These are phyloP conservation scores for Entrophospora sp. DNA, from an alignment of 192 early-diverging fungal genomes.

Conservation along the genomic window DNA sequence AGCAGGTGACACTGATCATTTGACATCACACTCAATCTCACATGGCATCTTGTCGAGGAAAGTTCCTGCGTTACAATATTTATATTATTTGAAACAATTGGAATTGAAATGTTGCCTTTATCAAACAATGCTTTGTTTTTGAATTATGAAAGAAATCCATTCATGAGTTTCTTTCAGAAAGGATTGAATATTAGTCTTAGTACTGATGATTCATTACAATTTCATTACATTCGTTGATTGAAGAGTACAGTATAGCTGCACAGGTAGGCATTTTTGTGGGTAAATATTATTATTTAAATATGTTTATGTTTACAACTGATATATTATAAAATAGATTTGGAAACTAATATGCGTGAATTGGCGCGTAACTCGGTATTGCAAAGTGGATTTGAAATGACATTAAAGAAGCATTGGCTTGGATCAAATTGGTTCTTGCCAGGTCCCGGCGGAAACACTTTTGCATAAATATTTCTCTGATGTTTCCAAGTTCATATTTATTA, in stretches of 20 bases:
- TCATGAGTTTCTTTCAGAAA: slow-evolving; percentile 84
- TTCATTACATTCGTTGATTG: slow-evolving; percentile 94
- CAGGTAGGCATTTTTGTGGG: slow-evolving; percentile 57
- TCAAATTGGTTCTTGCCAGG: slow-evolving; percentile 65
- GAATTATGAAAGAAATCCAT: slow-evolving; percentile 87
- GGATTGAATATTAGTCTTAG: slow-evolving; percentile 90
- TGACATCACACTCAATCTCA: slow-evolving; percentile 78
- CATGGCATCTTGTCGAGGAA: slow-evolving; percentile 92
- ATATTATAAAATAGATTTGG: slow-evolving; percentile 59
- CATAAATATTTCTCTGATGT: not conserved
- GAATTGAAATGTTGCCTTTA: slow-evolving; percentile 92
- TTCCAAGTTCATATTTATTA: not conserved
- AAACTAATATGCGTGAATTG: slow-evolving; percentile 93
- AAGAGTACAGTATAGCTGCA: slow-evolving; percentile 91
- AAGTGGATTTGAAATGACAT: slow-evolving; percentile 79
- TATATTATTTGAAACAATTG: slow-evolving; percentile 94
- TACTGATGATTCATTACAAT: slow-evolving; percentile 93
- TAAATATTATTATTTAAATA: not conserved
- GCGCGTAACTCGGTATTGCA: slow-evolving; percentile 84
- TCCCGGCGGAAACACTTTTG: slow-evolving; percentile 65
- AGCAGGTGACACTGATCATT: slow-evolving; percentile 90
- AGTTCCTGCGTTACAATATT: slow-evolving; percentile 88
- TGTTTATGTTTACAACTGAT: not conserved
- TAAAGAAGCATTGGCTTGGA: slow-evolving; percentile 93
- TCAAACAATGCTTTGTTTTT: slow-evolving; percentile 96